phyloP scores from a whole-genome alignment of 768 basidiomycete species.

The Phanerochaete sordida region DNA sequence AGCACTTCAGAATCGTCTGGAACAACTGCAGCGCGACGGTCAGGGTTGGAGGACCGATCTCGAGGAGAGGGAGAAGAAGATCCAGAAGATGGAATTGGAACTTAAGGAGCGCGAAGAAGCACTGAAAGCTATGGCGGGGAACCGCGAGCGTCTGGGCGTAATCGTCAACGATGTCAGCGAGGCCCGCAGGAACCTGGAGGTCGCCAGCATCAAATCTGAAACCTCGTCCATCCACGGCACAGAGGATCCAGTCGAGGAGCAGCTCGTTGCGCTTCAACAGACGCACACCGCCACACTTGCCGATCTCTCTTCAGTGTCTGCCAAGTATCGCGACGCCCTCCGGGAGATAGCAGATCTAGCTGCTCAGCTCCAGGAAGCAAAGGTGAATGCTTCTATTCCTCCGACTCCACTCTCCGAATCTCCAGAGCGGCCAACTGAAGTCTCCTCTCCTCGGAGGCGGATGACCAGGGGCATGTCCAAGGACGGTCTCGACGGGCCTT shows the following conservation, averaged over 20 bases:
- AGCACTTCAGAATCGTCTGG: constrained; percentile 66
- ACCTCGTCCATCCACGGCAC: constrained; percentile 22
- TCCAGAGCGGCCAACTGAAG: constrained; percentile 44
- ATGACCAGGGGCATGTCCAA: constrained; percentile 46
- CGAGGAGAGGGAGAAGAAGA: constrained; percentile 74
- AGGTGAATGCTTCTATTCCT: constrained; percentile 52
- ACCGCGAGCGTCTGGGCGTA: constrained; percentile 60
- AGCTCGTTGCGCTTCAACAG: constrained; percentile 74
- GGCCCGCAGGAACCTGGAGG: constrained; percentile 66
- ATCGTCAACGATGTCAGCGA: constrained; percentile 69
- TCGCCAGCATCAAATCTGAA: constrained; percentile 27
- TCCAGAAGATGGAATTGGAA: constrained; percentile 73
- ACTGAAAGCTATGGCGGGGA: constrained; percentile 63
- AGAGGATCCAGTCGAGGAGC: constrained; percentile 47
- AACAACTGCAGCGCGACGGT: constrained; percentile 65
- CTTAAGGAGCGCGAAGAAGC: constrained; percentile 77
- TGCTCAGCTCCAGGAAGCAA: constrained; percentile 85
- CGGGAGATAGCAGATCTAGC: constrained; percentile 91
- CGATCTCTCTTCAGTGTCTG: constrained; percentile 73
- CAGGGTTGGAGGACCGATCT: constrained; percentile 83
- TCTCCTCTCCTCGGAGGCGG: constrained; percentile 46
- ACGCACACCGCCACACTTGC: constrained; percentile 77
- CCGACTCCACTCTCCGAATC: constrained; percentile 31
- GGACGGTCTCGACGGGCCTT: constrained; percentile 46
- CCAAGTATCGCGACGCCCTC: constrained; percentile 86